Percentiles rank a stretch among this genome's conserved stretches.
Conservation (phyloP, 2,329 filamentous ascomycete species). For the Colletotrichum endophyticum region DNA sequence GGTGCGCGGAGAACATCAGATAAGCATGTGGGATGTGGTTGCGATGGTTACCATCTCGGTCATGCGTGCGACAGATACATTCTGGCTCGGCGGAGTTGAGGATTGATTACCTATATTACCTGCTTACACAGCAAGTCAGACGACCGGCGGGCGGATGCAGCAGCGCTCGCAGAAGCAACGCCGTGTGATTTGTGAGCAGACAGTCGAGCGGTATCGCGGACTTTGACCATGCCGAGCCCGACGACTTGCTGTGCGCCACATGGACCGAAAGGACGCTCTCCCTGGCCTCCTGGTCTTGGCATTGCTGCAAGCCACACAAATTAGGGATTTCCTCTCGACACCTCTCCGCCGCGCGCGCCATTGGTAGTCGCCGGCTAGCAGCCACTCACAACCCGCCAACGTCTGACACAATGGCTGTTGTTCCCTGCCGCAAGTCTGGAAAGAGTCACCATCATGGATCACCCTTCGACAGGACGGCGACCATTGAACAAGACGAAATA, state of each 20-base stretch:
- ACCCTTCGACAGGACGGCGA: not conserved
- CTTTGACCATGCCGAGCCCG: constrained; percentile 16
- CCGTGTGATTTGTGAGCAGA: constrained; percentile 11
- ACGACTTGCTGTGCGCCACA: not conserved
- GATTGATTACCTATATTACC: not conserved
- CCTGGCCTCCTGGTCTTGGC: constrained; percentile 1
- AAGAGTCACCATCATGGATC: constrained; percentile 4
- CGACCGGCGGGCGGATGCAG: not conserved
- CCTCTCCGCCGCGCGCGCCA: not conserved
- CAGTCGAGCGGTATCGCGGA: not conserved
- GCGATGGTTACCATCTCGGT: constrained; percentile 3
- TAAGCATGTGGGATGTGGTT: constrained; percentile 14
- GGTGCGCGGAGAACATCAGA: not conserved
- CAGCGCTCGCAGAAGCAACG: not conserved
- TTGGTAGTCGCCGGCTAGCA: not conserved
- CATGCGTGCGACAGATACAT: not conserved
- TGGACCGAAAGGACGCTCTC: not conserved
- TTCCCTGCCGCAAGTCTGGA: not conserved
- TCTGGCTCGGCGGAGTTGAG: not conserved
- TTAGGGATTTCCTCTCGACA: not conserved
- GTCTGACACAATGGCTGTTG: not conserved
- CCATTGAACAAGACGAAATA: not conserved
- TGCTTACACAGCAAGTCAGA: constrained; percentile 13
- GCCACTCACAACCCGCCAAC: constrained; percentile 1
- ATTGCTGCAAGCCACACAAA: not conserved